phyloP scores from a whole-genome alignment of 1,139 yeast species.

The Candida albicans region DNA sequence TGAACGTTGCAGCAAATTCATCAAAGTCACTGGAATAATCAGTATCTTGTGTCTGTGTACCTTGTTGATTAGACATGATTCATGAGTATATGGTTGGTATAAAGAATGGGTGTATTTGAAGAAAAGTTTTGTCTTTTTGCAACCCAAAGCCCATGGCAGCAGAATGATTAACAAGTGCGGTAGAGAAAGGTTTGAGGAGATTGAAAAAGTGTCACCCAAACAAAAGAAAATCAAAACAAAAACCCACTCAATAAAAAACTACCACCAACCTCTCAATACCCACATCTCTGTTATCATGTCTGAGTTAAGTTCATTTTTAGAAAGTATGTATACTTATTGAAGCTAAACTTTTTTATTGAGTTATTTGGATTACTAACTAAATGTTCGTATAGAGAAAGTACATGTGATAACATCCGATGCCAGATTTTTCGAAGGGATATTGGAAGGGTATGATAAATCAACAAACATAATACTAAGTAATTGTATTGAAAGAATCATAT shows the following conservation, averaged over 20 bases:
- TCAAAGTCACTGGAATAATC: constrained; percentile 24
- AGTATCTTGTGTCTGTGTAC: constrained; percentile 17
- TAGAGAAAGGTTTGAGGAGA: no score
- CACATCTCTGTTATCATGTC: constrained; percentile 26
- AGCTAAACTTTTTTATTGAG: constrained; percentile 1
- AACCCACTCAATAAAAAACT: constrained; percentile 1
- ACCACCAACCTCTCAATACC: constrained; percentile 8
- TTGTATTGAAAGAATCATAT: constrained; percentile 56
- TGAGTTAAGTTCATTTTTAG: constrained; percentile 35
- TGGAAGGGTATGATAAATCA: constrained; percentile 80
- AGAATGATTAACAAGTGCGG: no score
- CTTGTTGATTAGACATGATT: neutral
- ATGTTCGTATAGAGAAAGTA: constrained; percentile 46
- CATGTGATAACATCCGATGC: constrained; percentile 86
- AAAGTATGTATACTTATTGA: constrained; percentile 32
- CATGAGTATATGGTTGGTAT: neutral
- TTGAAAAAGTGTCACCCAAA: neutral
- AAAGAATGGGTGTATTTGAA: neutral
- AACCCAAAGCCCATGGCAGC: no score
- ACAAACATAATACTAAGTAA: constrained; percentile 69
- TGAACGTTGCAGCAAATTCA: constrained; percentile 8
- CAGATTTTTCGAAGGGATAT: constrained; percentile 63
- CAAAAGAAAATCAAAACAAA: constrained; percentile 2
- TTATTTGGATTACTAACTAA: constrained; percentile 26
- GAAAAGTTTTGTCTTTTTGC: constrained; percentile 8